Conservation (phyloP, 2,329 filamentous ascomycete species). For the Pyrenochaeta sp. region DNA sequence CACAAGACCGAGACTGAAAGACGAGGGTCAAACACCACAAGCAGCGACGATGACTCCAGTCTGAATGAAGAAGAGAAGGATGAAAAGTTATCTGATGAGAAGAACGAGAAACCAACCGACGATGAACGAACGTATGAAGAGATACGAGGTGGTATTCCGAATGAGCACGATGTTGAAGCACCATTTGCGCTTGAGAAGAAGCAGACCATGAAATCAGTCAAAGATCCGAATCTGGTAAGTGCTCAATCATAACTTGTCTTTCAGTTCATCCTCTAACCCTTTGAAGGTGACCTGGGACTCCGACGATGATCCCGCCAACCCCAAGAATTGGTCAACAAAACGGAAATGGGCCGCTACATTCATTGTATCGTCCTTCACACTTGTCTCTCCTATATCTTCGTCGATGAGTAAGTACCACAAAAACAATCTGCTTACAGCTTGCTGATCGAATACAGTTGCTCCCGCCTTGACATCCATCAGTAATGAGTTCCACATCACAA, state of each 20-base stretch:
- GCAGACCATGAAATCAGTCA: constrained; percentile 30
- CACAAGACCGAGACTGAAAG: constrained; percentile 37
- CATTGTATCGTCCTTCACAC: constrained; percentile 53
- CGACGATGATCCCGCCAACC: constrained; percentile 55
- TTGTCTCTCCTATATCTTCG: constrained; percentile 50
- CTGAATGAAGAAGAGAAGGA: constrained; percentile 12
- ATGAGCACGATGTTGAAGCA: constrained; percentile 42
- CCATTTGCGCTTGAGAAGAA: constrained; percentile 32
- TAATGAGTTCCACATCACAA: constrained; percentile 43
- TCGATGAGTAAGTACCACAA: too few relatives aligned
- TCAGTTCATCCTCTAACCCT: constrained; percentile 7
- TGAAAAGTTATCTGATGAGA: constrained; percentile 15
- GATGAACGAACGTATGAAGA: constrained; percentile 32
- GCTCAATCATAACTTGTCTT: not conserved
- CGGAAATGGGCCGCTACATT: constrained; percentile 55
- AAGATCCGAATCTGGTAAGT: constrained; percentile 44
- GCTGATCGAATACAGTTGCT: too few relatives aligned
- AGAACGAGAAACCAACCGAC: constrained; percentile 13
- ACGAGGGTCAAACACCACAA: constrained; percentile 14
- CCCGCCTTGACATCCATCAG: constrained; percentile 44
- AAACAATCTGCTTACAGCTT: too few relatives aligned
- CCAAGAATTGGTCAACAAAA: constrained; percentile 40
- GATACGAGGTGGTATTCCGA: constrained; percentile 34
- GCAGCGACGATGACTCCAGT: constrained; percentile 20
- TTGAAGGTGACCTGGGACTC: constrained; percentile 55